Evolutionary conservation across 1,284 basidiomycete genomes (phyloP).

Genomic region (Fistulinella cinereoalba): DNA sequence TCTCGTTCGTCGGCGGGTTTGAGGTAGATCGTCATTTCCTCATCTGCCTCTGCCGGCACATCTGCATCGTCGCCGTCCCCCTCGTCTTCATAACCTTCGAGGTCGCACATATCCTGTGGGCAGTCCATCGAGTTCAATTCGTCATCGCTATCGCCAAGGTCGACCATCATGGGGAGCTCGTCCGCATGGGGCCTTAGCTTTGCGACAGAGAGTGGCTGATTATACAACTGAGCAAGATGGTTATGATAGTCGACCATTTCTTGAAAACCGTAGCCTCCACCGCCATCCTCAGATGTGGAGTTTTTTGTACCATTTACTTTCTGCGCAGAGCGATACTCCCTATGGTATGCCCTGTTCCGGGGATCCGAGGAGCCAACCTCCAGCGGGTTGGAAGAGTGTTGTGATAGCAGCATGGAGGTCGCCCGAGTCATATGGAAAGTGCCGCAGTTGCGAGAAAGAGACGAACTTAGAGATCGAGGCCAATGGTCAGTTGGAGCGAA

Average conservation of each 20-base stretch:
- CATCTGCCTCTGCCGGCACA: slow-evolving; percentile 46
- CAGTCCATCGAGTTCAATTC: slow-evolving; percentile 40
- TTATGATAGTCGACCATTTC: slow-evolving; percentile 50
- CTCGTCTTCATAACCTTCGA: slow-evolving; percentile 38
- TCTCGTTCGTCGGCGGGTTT: slow-evolving; percentile 68
- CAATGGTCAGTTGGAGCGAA: neutral
- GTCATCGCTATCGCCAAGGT: slow-evolving; percentile 54
- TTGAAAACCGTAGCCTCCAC: slow-evolving; percentile 33
- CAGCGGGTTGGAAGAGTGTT: slow-evolving; percentile 76
- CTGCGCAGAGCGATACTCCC: slow-evolving; percentile 37
- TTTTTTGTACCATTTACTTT: slow-evolving; percentile 24
- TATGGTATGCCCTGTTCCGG: slow-evolving; percentile 48
- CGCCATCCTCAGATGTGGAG: slow-evolving; percentile 39
- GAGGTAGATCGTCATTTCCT: slow-evolving; percentile 53
- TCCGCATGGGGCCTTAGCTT: slow-evolving; percentile 21
- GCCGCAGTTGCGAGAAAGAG: neutral
- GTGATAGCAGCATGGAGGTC: slow-evolving; percentile 48
- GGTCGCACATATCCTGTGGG: slow-evolving; percentile 34
- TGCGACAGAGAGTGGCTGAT: slow-evolving; percentile 22
- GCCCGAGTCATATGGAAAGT: slow-evolving; percentile 18
- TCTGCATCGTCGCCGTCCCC: slow-evolving; percentile 36
- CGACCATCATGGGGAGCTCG: slow-evolving; percentile 34
- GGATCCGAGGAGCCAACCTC: slow-evolving; percentile 66
- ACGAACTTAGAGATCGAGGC: neutral
- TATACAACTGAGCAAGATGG: slow-evolving; percentile 44